phyloP scores from a whole-genome alignment of 2,329 filamentous ascomycete genomes.

The Pyrenochaeta sp. region DNA sequence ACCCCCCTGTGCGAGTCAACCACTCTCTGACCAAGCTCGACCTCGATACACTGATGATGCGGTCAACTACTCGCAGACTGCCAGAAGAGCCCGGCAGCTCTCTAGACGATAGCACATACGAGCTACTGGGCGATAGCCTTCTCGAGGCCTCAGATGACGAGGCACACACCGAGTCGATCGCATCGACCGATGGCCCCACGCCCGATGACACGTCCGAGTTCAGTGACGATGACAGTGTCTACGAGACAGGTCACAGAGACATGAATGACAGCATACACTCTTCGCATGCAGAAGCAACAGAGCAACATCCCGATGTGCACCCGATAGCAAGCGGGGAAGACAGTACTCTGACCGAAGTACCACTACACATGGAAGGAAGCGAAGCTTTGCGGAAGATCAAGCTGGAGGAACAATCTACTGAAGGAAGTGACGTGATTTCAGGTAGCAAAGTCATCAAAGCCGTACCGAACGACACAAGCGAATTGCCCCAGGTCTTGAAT shows the following conservation, averaged over 20 bases:
- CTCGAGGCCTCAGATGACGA: constrained; percentile 48
- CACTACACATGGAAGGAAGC: constrained; percentile 32
- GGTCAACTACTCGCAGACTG: constrained; percentile 36
- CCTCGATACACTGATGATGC: constrained; percentile 47
- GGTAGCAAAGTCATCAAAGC: constrained; percentile 33
- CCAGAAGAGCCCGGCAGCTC: constrained; percentile 38
- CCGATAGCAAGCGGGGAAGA: constrained; percentile 29
- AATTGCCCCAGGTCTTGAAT: constrained; percentile 35
- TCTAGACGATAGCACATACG: constrained; percentile 50
- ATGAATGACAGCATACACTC: constrained; percentile 30
- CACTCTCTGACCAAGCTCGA: constrained; percentile 41
- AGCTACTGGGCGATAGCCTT: constrained; percentile 40
- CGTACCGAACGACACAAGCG: constrained; percentile 30
- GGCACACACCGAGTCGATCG: constrained; percentile 48
- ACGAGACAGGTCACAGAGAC: constrained; percentile 30
- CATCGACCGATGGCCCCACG: constrained; percentile 44
- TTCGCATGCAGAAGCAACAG: constrained; percentile 23
- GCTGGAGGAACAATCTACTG: constrained; percentile 34
- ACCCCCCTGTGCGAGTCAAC: constrained; percentile 43
- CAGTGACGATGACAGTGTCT: constrained; percentile 43
- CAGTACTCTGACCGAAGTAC: constrained; percentile 42
- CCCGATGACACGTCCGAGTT: constrained; percentile 46
- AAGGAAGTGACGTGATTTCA: constrained; percentile 17
- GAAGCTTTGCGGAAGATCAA: constrained; percentile 28
- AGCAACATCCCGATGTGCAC: constrained; percentile 26